These are phyloP conservation scores for Xenoacremonium recifei DNA, from an alignment of 2,329 filamentous ascomycete species.

Conservation along the genomic window DNA sequence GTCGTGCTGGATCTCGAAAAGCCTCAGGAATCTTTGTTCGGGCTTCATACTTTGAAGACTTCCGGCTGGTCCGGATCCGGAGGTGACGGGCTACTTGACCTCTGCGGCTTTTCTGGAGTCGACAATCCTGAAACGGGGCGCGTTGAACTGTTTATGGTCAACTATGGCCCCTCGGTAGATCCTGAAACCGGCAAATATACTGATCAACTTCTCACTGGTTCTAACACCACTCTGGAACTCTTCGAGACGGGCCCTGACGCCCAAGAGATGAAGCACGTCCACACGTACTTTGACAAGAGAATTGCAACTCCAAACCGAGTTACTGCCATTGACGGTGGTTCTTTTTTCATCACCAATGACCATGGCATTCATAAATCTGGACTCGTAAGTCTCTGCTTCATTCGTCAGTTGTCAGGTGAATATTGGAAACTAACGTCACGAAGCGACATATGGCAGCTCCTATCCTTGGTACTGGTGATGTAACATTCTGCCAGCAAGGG, in stretches of 20 bases:
- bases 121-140: slow-evolving; percentile 18
- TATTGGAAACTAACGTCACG: background rate
- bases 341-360: slow-evolving; percentile 19
- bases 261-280: slow-evolving; percentile 14
- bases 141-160: slow-evolving; percentile 16
- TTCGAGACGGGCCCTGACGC: slow-evolving; percentile 9
- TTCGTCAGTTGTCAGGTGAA: fast-evolving
- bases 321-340: slow-evolving; percentile 5
- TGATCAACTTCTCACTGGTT: slow-evolving; percentile 12
- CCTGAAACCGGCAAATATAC: slow-evolving; percentile 1
- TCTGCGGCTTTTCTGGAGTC: slow-evolving; percentile 29
- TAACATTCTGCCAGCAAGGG: slow-evolving; percentile 23
- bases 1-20: slow-evolving; percentile 32
- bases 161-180: slow-evolving; percentile 15
- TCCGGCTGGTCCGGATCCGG: slow-evolving; percentile 27
- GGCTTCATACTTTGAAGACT: slow-evolving; percentile 22
- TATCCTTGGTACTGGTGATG: slow-evolving; percentile 25
- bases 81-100: slow-evolving; percentile 29
- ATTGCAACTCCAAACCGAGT: slow-evolving; percentile 22
- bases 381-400: slow-evolving; percentile 1
- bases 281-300: slow-evolving; percentile 11
- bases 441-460: slow-evolving; percentile 17
- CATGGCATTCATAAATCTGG: slow-evolving; percentile 18
- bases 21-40: slow-evolving; percentile 16
- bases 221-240: slow-evolving; percentile 16